phyloP scores from a whole-genome alignment of 2,329 filamentous ascomycete genomes.

The Parastagonospora nodorum region DNA sequence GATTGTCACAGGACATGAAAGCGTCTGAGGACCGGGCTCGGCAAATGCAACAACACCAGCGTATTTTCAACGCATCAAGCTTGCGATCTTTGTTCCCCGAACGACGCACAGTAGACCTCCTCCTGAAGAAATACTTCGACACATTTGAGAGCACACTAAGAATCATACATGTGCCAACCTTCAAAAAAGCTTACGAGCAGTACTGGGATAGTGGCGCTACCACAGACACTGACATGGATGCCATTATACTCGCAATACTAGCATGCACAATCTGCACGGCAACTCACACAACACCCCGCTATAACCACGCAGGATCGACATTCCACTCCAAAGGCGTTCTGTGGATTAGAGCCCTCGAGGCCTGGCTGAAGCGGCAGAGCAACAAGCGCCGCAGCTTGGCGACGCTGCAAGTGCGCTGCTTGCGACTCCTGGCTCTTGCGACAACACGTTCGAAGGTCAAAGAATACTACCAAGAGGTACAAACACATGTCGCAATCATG shows the following conservation, averaged over 20 bases:
- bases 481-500: slow-evolving; percentile 53
- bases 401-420: slow-evolving; percentile 55
- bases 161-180: slow-evolving; percentile 58
- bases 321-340: slow-evolving; percentile 44
- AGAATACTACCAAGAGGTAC: slow-evolving; percentile 25
- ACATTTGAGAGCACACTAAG: slow-evolving; percentile 57
- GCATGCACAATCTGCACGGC: slow-evolving; percentile 44
- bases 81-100: slow-evolving; percentile 38
- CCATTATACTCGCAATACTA: slow-evolving; percentile 46
- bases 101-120: slow-evolving; percentile 44
- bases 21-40: slow-evolving; percentile 18
- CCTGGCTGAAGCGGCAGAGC: slow-evolving; percentile 51
- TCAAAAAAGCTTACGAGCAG: slow-evolving; percentile 52
- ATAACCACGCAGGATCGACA: slow-evolving; percentile 45
- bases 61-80: slow-evolving; percentile 10
- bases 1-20: slow-evolving; percentile 29
- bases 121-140: slow-evolving; percentile 53
- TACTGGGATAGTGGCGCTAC: slow-evolving; percentile 50
- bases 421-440: slow-evolving; percentile 55
- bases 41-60: slow-evolving; percentile 1
- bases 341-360: slow-evolving; percentile 46
- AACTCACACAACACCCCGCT: slow-evolving; percentile 29
- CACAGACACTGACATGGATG: slow-evolving; percentile 38
- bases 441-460: slow-evolving; percentile 51
- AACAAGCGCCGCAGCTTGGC: slow-evolving; percentile 57